Evolutionary conservation across 2,329 filamentous ascomycete species (phyloP), one percentile per base, ranked within the genome.

Genomic region (Trichoderma guizhouense): DNA sequence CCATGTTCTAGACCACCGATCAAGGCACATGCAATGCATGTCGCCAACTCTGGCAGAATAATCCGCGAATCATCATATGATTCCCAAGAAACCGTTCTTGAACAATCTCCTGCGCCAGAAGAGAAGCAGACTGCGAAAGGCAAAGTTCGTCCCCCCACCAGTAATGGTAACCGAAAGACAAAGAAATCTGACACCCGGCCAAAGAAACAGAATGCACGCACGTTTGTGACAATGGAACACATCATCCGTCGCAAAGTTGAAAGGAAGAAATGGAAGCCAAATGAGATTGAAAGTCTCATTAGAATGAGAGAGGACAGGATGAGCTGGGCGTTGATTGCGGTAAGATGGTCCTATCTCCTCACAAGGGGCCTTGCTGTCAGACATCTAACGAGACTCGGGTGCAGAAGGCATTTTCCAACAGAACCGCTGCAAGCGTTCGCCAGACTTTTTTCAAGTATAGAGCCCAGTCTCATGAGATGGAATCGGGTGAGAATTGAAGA

Each of bases 191-290:
- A 43, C 15, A 7, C 39, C 39, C 7, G 15, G 39, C 1, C 39
- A 9, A 43, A 43, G 36, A 39, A 39, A 8, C 15, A 39, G 36
- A 4, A 39, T 4, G 43, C 43, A 47, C 43, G 36, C 36, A 15
- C 36, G 7, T 39, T 18, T 3, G 34, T 36, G 14, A 36, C 18
- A n/a, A n/a, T 43, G 3, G 18, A 9, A 2, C 18, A 18, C 4
- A n/a, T 18, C 4, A n/a, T 18, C 0, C 1, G 3, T 47, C 43
- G 0, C 18, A 51, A 3, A 12, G 2, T 21, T 51, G 8, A n/a
- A 12, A 51, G 43, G 2, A 51, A 18, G 9, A 51, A 21, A n/a
- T 51, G 43, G 43, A 21, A 11, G 3, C 2, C 43, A 3, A 7
- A 5, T 51, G 43, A 51, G 2, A 51, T 51, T 12, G n/a, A 21